A percentile compares a stretch with the other conserved stretches of the same genome.
Evolutionary conservation across 345 rosid genomes (phyloP).

Genomic region (Anastatica hierochuntica): DNA sequence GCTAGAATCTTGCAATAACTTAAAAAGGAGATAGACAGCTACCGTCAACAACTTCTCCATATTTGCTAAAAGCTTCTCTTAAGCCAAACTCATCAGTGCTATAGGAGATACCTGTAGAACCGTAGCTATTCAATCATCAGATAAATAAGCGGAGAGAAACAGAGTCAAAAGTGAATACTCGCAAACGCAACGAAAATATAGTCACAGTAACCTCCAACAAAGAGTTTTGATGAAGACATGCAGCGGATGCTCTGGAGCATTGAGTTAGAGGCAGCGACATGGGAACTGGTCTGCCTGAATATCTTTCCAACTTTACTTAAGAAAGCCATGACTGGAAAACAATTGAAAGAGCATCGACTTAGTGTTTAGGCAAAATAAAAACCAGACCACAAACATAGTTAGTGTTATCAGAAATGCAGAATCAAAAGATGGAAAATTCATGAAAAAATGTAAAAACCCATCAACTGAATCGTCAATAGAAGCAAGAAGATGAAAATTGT

Average conservation of each 20-base stretch:
- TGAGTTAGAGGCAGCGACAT: slow-evolving; percentile 30
- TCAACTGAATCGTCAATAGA: no score
- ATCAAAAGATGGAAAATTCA: neutral
- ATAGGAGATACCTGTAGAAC: slow-evolving; percentile 81
- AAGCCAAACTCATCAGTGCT: slow-evolving; percentile 59
- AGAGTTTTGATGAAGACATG: slow-evolving; percentile 78
- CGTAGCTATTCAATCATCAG: no score
- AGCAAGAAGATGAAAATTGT: no score
- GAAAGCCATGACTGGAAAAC: slow-evolving; percentile 75
- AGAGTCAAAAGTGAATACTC: neutral
- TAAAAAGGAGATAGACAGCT: neutral
- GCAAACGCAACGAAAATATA: neutral
- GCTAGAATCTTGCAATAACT: slow-evolving; percentile 32
- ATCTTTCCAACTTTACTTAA: slow-evolving; percentile 65
- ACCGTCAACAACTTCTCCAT: slow-evolving; percentile 91
- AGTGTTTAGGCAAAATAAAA: neutral
- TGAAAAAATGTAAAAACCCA: no score
- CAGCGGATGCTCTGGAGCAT: slow-evolving; percentile 58
- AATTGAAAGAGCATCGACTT: neutral
- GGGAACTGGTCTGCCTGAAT: slow-evolving; percentile 40
- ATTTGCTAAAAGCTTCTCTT: slow-evolving; percentile 65
- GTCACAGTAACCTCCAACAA: slow-evolving; percentile 72
- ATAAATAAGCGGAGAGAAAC: no score
- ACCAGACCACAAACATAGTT: neutral
- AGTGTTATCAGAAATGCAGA: no score